Evolutionary conservation across 257 asterid genomes (phyloP).

Genomic region (Eucommia ulmoides): DNA sequence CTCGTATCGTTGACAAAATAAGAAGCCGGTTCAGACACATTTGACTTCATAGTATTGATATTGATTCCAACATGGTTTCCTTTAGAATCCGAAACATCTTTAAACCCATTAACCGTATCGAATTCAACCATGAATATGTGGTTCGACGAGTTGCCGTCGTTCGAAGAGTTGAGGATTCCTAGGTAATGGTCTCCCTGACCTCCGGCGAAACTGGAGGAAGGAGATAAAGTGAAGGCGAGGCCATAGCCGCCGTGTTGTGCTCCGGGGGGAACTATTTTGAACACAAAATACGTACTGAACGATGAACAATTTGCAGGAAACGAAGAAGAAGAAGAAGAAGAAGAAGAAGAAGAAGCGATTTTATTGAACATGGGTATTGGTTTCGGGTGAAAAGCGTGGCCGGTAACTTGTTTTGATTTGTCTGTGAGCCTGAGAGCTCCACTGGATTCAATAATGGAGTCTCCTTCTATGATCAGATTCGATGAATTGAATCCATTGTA

Average conservation of each 20-base stretch:
- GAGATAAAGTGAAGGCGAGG: constrained; percentile 49
- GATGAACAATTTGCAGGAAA: constrained; percentile 22
- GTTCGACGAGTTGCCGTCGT: constrained; percentile 12
- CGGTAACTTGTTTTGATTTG: constrained; percentile 18
- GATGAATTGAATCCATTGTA: constrained; percentile 39
- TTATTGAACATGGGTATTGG: constrained; percentile 26
- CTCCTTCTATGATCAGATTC: constrained; percentile 17
- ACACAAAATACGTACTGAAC: constrained; percentile 44
- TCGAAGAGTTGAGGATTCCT: constrained; percentile 32
- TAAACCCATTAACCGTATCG: constrained; percentile 43
- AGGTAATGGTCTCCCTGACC: constrained; percentile 29
- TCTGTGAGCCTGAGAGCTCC: constrained; percentile 54
- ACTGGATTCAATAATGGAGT: constrained; percentile 14
- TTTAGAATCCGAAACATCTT: constrained; percentile 9
- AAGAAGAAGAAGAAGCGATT: neutral
- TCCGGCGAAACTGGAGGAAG: constrained; percentile 16
- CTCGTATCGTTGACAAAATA: constrained; percentile 9
- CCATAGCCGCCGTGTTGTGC: constrained; percentile 43
- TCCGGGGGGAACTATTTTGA: constrained; percentile 29
- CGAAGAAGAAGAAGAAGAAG: too few relatives aligned
- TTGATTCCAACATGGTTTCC: constrained; percentile 64
- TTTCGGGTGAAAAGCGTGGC: constrained; percentile 36
- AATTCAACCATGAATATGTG: constrained; percentile 60
- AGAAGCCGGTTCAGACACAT: constrained; percentile 4
- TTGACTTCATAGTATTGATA: constrained; percentile 18